phyloP scores from a whole-genome alignment of 2,329 filamentous ascomycete genomes.

The Trichoderma citrinoviride region DNA sequence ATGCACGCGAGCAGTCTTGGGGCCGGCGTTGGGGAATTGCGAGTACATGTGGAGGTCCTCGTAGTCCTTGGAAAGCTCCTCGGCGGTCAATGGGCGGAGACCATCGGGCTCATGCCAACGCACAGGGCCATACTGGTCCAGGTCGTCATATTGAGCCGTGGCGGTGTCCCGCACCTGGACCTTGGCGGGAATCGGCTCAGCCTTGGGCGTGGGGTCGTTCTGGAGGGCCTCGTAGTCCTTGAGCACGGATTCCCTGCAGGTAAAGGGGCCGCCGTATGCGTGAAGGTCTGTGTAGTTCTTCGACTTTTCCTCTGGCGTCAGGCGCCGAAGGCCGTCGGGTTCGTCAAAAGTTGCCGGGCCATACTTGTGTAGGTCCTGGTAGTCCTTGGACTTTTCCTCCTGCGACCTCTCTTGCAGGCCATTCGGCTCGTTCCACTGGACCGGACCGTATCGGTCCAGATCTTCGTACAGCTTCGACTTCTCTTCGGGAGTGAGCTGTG shows the following conservation, averaged over 20 bases:
- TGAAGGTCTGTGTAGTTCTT: slow-evolving; percentile 38
- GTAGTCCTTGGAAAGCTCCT: slow-evolving; percentile 40
- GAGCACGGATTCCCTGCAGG: slow-evolving; percentile 34
- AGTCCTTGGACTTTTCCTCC: slow-evolving; percentile 38
- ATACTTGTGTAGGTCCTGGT: slow-evolving; percentile 44
- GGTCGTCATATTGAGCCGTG: slow-evolving; percentile 40
- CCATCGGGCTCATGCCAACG: slow-evolving; percentile 43
- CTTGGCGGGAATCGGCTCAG: slow-evolving; percentile 39
- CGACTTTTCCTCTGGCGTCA: slow-evolving; percentile 32
- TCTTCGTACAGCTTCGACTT: slow-evolving; percentile 39
- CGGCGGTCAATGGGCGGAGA: slow-evolving; percentile 33
- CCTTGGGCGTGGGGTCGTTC: slow-evolving; percentile 34
- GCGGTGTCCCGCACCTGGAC: slow-evolving; percentile 33
- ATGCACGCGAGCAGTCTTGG: slow-evolving; percentile 27
- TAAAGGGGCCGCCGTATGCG: slow-evolving; percentile 37
- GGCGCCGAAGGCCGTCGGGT: slow-evolving; percentile 32
- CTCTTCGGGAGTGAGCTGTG: slow-evolving; percentile 33
- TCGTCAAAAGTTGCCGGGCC: slow-evolving; percentile 34
- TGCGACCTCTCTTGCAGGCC: slow-evolving; percentile 32
- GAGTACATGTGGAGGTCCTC: slow-evolving; percentile 40
- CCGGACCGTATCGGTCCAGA: slow-evolving; percentile 34
- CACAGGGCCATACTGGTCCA: slow-evolving; percentile 41
- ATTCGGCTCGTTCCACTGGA: slow-evolving; percentile 34
- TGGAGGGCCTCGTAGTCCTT: slow-evolving; percentile 32
- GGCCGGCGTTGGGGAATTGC: slow-evolving; percentile 33